Percentiles rank a stretch among this genome's conserved stretches.
Evolutionary conservation across 305 asterid genomes (phyloP).

Genomic region (Solanum hybrid): DNA sequence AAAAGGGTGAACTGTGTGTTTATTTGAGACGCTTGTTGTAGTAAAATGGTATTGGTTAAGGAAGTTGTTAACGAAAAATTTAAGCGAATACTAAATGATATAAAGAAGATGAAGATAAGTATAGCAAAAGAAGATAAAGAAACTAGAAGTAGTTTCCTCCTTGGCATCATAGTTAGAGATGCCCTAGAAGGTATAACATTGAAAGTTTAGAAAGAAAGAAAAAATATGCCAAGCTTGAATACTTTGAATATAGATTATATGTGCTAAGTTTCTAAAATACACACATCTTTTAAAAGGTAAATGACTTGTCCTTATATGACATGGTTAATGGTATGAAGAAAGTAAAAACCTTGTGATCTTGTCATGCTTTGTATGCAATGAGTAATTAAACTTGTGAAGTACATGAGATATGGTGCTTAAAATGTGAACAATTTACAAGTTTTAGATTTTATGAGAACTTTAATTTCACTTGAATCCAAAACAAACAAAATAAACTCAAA

Average conservation of each 20-base stretch:
- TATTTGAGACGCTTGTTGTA: constrained; percentile 1
- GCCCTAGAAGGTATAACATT: background rate
- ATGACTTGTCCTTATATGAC: background rate
- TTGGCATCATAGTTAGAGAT: constrained; percentile 20
- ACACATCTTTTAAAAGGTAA: background rate
- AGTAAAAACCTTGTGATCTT: background rate
- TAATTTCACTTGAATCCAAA: background rate
- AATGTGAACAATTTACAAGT: background rate
- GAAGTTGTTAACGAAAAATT: constrained; percentile 19
- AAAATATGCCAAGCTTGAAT: background rate
- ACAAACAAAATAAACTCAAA: background rate
- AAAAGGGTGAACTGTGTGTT: constrained; percentile 33
- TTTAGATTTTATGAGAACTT: background rate
- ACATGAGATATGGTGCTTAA: background rate
- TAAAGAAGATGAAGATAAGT: constrained; percentile 30
- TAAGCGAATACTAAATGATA: constrained; percentile 30
- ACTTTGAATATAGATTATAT: background rate
- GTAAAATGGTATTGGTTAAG: constrained; percentile 1
- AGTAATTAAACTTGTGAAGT: background rate
- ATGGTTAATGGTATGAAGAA: background rate
- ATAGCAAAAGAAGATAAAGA: constrained; percentile 21
- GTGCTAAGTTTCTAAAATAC: background rate
- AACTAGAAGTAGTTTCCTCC: constrained; percentile 13
- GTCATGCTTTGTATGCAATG: constrained; percentile 10
- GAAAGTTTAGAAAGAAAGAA: background rate